These are phyloP conservation scores for Polyporus arcularius DNA, from an alignment of 768 basidiomycete genomes.

Conservation along the genomic window DNA sequence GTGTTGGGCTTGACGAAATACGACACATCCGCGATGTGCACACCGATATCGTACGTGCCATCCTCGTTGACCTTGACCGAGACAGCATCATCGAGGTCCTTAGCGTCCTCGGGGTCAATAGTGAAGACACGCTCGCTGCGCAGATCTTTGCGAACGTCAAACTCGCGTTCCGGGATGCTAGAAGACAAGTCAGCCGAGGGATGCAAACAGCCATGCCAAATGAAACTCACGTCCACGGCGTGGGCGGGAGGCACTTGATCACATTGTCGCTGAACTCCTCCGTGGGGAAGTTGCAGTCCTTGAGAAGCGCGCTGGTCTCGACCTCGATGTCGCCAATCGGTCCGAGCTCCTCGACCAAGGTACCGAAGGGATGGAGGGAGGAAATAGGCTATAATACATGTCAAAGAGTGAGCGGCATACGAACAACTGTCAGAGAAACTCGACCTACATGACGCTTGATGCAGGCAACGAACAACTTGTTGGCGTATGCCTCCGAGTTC, in stretches of 20 bases:
- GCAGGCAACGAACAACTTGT: slow-evolving; percentile 94
- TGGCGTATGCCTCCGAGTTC: slow-evolving; percentile 86
- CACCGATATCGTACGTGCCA: slow-evolving; percentile 88
- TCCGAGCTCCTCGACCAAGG: slow-evolving; percentile 95
- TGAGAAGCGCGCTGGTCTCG: slow-evolving; percentile 94
- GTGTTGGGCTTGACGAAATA: slow-evolving; percentile 95
- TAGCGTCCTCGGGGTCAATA: slow-evolving; percentile 87
- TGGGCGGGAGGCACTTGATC: slow-evolving; percentile 91
- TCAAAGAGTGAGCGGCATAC: not conserved
- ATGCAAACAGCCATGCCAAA: not conserved
- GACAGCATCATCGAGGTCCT: slow-evolving; percentile 93
- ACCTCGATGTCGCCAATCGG: slow-evolving; percentile 99
- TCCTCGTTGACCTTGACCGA: slow-evolving; percentile 89
- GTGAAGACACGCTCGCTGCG: slow-evolving; percentile 86
- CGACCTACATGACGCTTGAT: slow-evolving; percentile 93
- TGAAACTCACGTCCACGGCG: slow-evolving; percentile 84
- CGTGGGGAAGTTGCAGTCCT: slow-evolving; percentile 98
- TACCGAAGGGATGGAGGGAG: slow-evolving; percentile 98
- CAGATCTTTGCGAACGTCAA: slow-evolving; percentile 86
- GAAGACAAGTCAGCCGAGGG: not conserved
- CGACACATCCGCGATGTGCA: slow-evolving; percentile 97
- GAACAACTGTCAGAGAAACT: slow-evolving; percentile 13
- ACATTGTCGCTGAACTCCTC: slow-evolving; percentile 97
- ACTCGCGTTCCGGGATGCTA: slow-evolving; percentile 87
- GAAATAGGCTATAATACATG: slow-evolving; percentile 69